Conservation (phyloP, 108 stramenopile species). For the Fistulifera pelliculosa region DNA sequence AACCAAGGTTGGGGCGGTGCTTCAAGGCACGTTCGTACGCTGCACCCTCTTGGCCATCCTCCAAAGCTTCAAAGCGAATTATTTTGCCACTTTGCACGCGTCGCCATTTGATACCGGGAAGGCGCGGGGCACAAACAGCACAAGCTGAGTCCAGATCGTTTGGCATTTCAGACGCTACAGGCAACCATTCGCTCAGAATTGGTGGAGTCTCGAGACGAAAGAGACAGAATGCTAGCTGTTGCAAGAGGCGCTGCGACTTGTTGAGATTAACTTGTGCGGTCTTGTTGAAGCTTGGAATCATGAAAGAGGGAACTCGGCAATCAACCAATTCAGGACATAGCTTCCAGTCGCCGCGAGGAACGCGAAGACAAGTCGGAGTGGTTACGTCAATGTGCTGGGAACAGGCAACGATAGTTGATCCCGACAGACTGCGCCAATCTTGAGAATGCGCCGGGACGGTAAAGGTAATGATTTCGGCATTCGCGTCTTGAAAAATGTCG, state of each 20-base stretch:
- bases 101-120: constrained; percentile 17
- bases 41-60: constrained; percentile 26
- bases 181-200: constrained; percentile 1
- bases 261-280: constrained; percentile 13
- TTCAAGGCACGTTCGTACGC: constrained; percentile 30
- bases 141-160: constrained; percentile 3
- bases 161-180: background rate
- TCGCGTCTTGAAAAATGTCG: too few species aligned
- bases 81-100: constrained; percentile 12
- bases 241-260: constrained; percentile 12
- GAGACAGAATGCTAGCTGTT: constrained; percentile 15
- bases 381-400: background rate
- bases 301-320: background rate
- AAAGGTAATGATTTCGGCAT: too few species aligned
- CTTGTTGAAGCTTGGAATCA: background rate
- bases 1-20: constrained; percentile 17
- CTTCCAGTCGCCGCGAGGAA: constrained; percentile 5
- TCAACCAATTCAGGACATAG: background rate
- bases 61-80: constrained; percentile 13
- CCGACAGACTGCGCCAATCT: background rate
- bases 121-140: constrained; percentile 14
- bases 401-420: background rate
- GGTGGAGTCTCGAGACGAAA: constrained; percentile 15
- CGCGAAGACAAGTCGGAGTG: background rate
- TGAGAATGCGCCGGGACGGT: background rate